phyloP scores from a whole-genome alignment of 106 monocot species.

The Dendrobium nobile region DNA sequence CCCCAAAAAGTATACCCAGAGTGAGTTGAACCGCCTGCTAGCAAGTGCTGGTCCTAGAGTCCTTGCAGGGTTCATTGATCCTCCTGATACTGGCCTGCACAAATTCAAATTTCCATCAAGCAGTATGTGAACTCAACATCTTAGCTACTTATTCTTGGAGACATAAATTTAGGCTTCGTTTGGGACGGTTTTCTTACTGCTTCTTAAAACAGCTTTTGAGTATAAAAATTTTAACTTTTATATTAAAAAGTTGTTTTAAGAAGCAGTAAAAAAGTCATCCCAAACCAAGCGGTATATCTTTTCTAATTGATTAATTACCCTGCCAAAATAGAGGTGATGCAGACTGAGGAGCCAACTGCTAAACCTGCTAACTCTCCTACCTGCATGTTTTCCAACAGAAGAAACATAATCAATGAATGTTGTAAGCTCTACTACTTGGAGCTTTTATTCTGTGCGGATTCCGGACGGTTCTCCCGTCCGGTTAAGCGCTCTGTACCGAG shows the following conservation, averaged over 20 bases:
- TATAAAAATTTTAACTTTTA: too few species aligned
- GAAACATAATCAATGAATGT: background rate
- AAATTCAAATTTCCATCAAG: background rate
- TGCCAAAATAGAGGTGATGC: slow-evolving; percentile 64
- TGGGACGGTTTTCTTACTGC: too few species aligned
- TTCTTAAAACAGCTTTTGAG: too few species aligned
- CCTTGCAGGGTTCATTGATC: slow-evolving; percentile 82
- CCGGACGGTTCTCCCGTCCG: too few species aligned
- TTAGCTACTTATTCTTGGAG: too few species aligned
- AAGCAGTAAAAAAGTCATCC: too few species aligned
- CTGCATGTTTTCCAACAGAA: slow-evolving; percentile 19
- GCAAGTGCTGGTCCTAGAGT: slow-evolving; percentile 68
- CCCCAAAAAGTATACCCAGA: slow-evolving; percentile 68
- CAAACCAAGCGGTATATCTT: background rate
- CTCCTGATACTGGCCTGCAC: slow-evolving; percentile 72
- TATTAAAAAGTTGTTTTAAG: too few species aligned
- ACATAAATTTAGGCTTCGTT: background rate
- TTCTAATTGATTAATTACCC: slow-evolving; percentile 33
- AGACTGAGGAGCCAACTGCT: slow-evolving; percentile 61
- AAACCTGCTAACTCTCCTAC: slow-evolving; percentile 67
- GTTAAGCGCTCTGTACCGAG: too few species aligned
- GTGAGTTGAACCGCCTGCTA: slow-evolving; percentile 28
- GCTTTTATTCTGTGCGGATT: too few species aligned
- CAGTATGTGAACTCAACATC: too few species aligned
- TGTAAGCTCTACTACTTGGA: background rate